phyloP scores from a whole-genome alignment of 2,329 filamentous ascomycete species.

The Aspergillus fischeri region DNA sequence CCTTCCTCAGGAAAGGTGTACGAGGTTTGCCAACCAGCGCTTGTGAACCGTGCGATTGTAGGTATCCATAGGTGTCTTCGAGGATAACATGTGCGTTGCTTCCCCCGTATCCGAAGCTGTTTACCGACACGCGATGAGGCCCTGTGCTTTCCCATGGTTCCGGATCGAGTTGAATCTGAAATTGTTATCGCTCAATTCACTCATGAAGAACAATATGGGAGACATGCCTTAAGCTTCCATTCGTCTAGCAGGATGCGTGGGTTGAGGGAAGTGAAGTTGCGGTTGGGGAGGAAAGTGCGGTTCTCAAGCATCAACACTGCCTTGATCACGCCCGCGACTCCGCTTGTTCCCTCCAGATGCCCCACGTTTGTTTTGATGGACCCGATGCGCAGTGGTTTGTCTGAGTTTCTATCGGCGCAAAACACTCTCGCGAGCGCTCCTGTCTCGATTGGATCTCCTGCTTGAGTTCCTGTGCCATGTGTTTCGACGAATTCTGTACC shows the following conservation, averaged over 20 bases:
- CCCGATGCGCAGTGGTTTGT: conserved; percentile 16
- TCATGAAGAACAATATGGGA: too few relatives aligned
- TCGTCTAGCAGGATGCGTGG: conserved; percentile 30
- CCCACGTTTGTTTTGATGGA: conserved; percentile 23
- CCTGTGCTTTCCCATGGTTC: conserved; percentile 13
- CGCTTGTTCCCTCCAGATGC: conserved; percentile 20
- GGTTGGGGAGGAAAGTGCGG: conserved; percentile 42
- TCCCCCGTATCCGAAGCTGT: conserved; percentile 46
- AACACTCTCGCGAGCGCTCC: conserved; percentile 26
- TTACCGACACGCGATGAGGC: conserved; percentile 26
- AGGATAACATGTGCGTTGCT: conserved; percentile 45
- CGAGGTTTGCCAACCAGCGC: background rate
- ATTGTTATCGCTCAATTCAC: background rate
- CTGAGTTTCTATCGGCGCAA: conserved; percentile 9
- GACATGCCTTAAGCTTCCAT: conserved; percentile 33
- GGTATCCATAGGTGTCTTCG: conserved; percentile 19
- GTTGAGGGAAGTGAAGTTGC: conserved; percentile 40
- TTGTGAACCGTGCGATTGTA: background rate
- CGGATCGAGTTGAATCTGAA: conserved; percentile 16
- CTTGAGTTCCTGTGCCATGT: conserved; percentile 32
- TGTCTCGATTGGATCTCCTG: conserved; percentile 31
- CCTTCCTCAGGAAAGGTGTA: background rate
- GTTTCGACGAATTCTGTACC: conserved; percentile 26
- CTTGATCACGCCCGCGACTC: conserved; percentile 33
- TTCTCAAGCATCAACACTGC: conserved; percentile 43